These are phyloP conservation scores for Fusarium nurragi DNA, from an alignment of 2,329 filamentous ascomycete genomes.

Conservation along the genomic window DNA sequence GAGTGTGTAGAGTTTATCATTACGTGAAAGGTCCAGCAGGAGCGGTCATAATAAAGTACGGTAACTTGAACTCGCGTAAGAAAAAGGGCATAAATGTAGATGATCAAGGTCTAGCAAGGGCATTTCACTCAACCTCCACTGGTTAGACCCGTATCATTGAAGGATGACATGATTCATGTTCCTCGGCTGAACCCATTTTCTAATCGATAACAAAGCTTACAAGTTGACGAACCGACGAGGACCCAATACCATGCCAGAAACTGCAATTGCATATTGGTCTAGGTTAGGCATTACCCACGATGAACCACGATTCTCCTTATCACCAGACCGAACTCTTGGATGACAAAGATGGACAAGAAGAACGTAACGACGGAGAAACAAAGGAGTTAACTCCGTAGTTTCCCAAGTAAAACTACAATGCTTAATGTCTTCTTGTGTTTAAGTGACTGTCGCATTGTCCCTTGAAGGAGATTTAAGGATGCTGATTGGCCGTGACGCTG, in stretches of 20 bases:
- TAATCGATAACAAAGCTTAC: no score
- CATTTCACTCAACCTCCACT: no score
- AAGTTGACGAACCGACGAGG: no score
- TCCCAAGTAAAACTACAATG: accelerated
- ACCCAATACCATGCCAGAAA: no score
- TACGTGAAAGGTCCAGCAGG: not conserved
- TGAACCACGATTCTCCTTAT: not conserved
- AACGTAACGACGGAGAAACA: not conserved
- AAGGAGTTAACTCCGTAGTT: not conserved
- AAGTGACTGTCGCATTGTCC: not conserved
- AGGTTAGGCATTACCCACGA: no score
- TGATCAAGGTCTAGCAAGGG: no score
- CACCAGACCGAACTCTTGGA: not conserved
- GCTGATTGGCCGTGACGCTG: constrained; percentile 24
- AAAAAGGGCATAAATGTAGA: no score
- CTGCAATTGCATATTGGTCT: not conserved
- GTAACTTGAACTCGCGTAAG: no score
- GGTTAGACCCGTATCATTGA: no score
- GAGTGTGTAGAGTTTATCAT: not conserved
- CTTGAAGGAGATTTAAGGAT: not conserved
- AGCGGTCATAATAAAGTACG: no score
- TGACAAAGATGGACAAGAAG: not conserved
- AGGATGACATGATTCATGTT: no score
- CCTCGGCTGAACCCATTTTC: no score
- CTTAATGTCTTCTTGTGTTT: not conserved